Evolutionary conservation across 495 filamentous ascomycete species (phyloP).

Genomic region (Neurospora sp.): DNA sequence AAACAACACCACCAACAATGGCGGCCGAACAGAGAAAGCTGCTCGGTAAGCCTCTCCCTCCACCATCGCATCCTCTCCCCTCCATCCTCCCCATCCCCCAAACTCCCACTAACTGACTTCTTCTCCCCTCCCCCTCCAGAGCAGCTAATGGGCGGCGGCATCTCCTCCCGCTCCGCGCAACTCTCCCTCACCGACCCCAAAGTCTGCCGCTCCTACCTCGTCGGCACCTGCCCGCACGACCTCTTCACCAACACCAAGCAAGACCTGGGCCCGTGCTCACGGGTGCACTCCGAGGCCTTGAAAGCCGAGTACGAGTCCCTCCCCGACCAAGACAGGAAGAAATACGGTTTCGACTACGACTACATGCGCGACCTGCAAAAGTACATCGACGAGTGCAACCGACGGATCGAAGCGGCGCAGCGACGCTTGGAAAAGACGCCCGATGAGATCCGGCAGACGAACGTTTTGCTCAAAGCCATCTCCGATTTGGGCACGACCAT

Average conservation of each 20-base stretch:
- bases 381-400: constrained; percentile 94
- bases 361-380: constrained; percentile 92
- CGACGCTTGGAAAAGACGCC: constrained; percentile 91
- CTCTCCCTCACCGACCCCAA: constrained; percentile 85
- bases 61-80: constrained; percentile 1
- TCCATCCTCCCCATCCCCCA: neutral
- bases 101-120: constrained; percentile 8
- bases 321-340: constrained; percentile 54
- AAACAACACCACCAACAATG: constrained; percentile 46
- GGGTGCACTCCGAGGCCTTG: constrained; percentile 79
- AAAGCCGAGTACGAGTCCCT: constrained; percentile 77
- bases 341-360: constrained; percentile 89
- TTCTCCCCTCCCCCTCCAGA: constrained; percentile 35
- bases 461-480: constrained; percentile 81
- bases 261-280: constrained; percentile 85
- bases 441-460: constrained; percentile 96
- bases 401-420: constrained; percentile 83
- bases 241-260: constrained; percentile 99
- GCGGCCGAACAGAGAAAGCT: constrained; percentile 92
- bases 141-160: constrained; percentile 69
- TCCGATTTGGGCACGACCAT: constrained; percentile 70
- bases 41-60: constrained; percentile 52
- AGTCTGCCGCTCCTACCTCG: constrained; percentile 90
- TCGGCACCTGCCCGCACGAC: constrained; percentile 92
- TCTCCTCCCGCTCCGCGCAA: constrained; percentile 61